phyloP scores from a whole-genome alignment of 148 eudicot genomes.

The Mesembryanthemum crystallinum region DNA sequence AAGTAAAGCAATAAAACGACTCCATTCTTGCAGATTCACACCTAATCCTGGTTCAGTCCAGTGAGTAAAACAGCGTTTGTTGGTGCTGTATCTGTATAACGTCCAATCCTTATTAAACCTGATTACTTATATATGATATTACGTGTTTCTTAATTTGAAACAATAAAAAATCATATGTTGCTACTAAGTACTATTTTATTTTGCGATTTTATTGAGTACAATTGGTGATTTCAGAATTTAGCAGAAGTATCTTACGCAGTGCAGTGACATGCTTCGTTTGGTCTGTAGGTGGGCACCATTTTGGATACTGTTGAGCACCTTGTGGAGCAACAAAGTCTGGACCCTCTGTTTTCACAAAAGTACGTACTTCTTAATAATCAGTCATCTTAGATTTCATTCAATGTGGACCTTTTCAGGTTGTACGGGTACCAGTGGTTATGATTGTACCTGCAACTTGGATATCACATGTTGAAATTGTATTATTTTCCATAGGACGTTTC shows the following conservation, averaged over 20 bases:
- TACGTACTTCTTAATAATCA: conserved; percentile 26
- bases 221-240: background rate
- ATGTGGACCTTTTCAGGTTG: too few species aligned
- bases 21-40: background rate
- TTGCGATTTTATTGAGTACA: background rate
- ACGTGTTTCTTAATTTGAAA: background rate
- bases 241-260: conserved; percentile 1
- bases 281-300: conserved; percentile 47
- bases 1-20: background rate
- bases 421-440: too few species aligned
- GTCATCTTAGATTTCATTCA: too few species aligned
- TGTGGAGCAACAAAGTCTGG: conserved; percentile 69
- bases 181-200: background rate
- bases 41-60: background rate
- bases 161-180: background rate
- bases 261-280: conserved; percentile 3
- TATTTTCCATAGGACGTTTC: too few species aligned
- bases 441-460: too few species aligned
- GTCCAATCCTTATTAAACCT: background rate
- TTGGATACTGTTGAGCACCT: conserved; percentile 66
- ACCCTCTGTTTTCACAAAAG: conserved; percentile 55
- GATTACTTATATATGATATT: background rate
- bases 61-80: too few species aligned
- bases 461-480: too few species aligned
- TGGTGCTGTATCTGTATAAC: background rate